Percentiles rank a stretch among this genome's conserved stretches.
These are phyloP conservation scores for Lasiodiplodia sp. DNA, from an alignment of 2,329 filamentous ascomycete species.

Conservation along the genomic window DNA sequence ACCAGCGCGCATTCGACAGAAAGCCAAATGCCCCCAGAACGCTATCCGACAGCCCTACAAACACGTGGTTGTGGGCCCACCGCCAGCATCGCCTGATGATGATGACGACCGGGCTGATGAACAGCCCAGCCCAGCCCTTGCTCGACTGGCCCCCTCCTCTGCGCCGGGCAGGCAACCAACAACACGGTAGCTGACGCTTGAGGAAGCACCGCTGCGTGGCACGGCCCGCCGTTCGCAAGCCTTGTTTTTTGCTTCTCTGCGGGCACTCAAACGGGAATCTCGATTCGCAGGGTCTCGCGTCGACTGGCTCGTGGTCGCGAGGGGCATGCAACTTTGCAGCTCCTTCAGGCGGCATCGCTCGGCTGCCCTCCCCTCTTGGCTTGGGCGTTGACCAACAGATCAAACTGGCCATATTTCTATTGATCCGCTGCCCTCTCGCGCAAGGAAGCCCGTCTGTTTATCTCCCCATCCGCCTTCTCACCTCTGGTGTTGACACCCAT, in stretches of 20 bases:
- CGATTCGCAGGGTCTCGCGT: background rate
- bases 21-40: background rate
- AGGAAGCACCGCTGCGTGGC: constrained; percentile 9
- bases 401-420: constrained; percentile 11
- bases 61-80: constrained; percentile 27
- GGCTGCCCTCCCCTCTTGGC: constrained; percentile 6
- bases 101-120: constrained; percentile 18
- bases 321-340: background rate
- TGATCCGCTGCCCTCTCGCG: background rate
- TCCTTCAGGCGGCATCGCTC: background rate
- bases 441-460: background rate
- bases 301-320: background rate
- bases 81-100: constrained; percentile 27
- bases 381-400: background rate
- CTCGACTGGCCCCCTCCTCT: background rate
- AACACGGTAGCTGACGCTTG: background rate
- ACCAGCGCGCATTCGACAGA: background rate
- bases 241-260: constrained; percentile 12
- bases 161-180: constrained; percentile 17
- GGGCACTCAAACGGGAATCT: constrained; percentile 4
- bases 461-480: background rate
- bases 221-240: constrained; percentile 16
- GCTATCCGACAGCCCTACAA: constrained; percentile 18
- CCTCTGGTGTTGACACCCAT: background rate
- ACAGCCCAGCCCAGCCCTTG: constrained; percentile 20